Evolutionary conservation across 1,284 basidiomycete genomes (phyloP), one percentile per base, ranked within the genome.

Genomic region (Marasmius sp.): DNA sequence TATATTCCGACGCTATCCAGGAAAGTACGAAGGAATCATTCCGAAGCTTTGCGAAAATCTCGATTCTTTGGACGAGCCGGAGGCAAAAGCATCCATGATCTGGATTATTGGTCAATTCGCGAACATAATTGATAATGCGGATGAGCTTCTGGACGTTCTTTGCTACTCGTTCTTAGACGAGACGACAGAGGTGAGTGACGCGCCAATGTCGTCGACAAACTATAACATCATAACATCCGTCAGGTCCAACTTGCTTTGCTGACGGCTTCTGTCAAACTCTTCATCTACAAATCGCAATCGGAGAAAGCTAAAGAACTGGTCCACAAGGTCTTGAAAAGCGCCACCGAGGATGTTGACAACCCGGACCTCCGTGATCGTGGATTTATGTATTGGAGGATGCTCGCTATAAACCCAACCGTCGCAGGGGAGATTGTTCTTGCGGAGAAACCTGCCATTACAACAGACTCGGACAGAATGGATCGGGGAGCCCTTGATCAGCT

Each of bases 21-120:
- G 96, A 62, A 92, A 88, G 74, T 99, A 99, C 75, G 96, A 98
- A 77, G 92, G 91, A 51, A 91, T 99, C 70, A 98, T 99, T 57
- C 93, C 94, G 0, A 93, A 85, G 18, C 81, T 99, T 16, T 99
- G 96, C 75, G 89, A 95, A 71, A 91, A 98, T 73, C 82, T 99
- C 39, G 97, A 98, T 70, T 83, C 85, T 18, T 78, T 99, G 51
- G 97, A 99, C 69, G 97, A 98, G 74, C 92, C 97, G 0, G 97
- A 99, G 75, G 91, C 96, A 2, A 98, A 98, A 69, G 92, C 96
- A 0, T 92, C 96, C 1, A 95, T 99, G 86, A 89, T 99, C 60
- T 99, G 97, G 97, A 96, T 99, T 69, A 83, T 99, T 57, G 97
- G 97, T 0, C 95, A 99, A 77, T 99, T 96, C 71, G 94, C 97